Percentiles rank a stretch among this genome's conserved stretches.
Conservation (phyloP, 805 yeast genomes). For the Schwanniomyces pseudopolymorphus region DNA sequence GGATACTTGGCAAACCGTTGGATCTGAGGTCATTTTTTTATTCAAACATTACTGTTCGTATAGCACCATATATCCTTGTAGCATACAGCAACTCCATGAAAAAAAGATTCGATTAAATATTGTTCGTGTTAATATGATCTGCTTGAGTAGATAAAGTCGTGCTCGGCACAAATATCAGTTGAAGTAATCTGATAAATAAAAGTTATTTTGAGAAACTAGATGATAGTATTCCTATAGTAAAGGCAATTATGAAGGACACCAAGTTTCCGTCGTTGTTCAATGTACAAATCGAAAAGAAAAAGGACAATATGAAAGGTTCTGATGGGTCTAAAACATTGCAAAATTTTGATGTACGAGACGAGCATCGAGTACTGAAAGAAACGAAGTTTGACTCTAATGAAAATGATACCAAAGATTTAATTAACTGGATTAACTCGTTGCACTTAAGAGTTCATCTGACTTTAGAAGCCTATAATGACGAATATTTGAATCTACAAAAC, state of each 20-base stretch:
- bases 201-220: not conserved
- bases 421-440: conserved; percentile 31
- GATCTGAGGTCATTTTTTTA: no score
- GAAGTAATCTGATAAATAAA: not conserved
- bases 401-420: conserved; percentile 17
- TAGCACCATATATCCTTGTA: no score
- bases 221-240: not conserved
- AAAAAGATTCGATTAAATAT: no score
- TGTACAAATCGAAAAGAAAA: not conserved
- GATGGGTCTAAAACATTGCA: not conserved
- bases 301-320: not conserved
- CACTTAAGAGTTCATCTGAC: conserved; percentile 19
- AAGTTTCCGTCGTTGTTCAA: not conserved
- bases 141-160: not conserved
- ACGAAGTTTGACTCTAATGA: not conserved
- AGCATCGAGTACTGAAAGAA: not conserved
- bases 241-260: not conserved
- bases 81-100: no score
- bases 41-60: no score
- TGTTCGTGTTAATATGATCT: no score
- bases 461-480: conserved; percentile 16
- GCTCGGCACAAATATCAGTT: no score
- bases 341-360: not conserved
- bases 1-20: no score
- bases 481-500: conserved; percentile 12